Percentiles rank a stretch among this genome's conserved stretches.
Evolutionary conservation across 2,329 filamentous ascomycete species (phyloP).

Genomic region (Nigrospora sphaerica): DNA sequence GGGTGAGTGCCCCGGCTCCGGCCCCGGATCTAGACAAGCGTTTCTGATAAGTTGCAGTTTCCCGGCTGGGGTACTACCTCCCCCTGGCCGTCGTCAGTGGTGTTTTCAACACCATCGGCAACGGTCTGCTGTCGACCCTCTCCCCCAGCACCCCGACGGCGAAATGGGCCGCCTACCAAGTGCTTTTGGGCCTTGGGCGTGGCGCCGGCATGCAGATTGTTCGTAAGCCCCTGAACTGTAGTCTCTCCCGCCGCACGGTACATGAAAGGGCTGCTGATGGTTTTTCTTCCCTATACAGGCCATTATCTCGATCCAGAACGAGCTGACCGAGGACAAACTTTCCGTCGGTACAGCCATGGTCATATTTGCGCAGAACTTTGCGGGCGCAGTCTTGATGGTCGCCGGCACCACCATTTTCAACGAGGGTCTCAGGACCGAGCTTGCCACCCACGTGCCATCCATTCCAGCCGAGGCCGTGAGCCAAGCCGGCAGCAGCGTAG

Average conservation of each 20-base stretch:
- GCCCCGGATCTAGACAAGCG: not conserved
- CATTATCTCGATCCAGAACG: conserved; percentile 19
- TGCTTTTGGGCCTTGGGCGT: conserved; percentile 16
- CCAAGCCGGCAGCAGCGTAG: conserved; percentile 18
- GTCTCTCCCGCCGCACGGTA: conserved; percentile 1
- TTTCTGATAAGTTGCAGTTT: conserved; percentile 10
- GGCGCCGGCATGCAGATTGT: conserved; percentile 18
- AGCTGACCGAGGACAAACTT: conserved; percentile 14
- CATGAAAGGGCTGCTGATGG: not conserved
- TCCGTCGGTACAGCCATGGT: conserved; percentile 18
- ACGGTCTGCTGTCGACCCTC: conserved; percentile 20
- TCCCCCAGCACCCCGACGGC: conserved; percentile 12
- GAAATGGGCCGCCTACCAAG: conserved; percentile 20
- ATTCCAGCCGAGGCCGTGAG: conserved; percentile 14
- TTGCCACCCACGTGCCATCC: conserved; percentile 13
- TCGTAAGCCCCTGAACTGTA: not conserved
- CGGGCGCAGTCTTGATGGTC: conserved; percentile 16
- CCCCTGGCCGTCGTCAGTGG: conserved; percentile 17
- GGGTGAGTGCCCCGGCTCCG: conserved; percentile 6
- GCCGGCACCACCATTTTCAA: conserved; percentile 21
- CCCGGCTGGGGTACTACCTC: conserved; percentile 19
- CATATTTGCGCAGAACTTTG: conserved; percentile 20
- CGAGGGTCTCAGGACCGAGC: conserved; percentile 12
- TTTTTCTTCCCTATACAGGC: conserved; percentile 1
- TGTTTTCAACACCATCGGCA: conserved; percentile 11